Evolutionary conservation across 228 moss, liverwort and hornwort species (phyloP), one percentile per base, ranked within the genome.

Genomic region (Sphagnum fallax): DNA sequence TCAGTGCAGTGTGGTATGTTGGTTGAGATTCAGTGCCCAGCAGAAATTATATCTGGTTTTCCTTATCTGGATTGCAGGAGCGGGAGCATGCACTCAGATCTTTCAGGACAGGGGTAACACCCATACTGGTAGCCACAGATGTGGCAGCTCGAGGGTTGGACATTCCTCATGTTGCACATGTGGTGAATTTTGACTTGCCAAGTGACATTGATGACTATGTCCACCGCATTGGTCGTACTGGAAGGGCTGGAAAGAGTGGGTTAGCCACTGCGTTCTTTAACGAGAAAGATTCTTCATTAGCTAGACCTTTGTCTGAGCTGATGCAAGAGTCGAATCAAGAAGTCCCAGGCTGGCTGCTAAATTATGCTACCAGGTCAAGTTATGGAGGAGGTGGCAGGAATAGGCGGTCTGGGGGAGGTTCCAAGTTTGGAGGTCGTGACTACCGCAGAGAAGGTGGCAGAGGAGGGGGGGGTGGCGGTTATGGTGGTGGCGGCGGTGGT

Each of bases 251-350:
- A 47, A 97, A 97, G 85, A 87, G 82, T 70, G 97, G 97, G 6
- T 74, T 97, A 69, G 97, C 97, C 65, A 97, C 97, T 61, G 97
- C 97, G 0, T 93, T 97, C 59, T 97, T 97, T 76, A 91, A 91
- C 60, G 97, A 97, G 68, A 97, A 97, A 76, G 97, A 97, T 69
- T 82, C 73, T 49, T 86, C 97, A 1, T 62, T 97, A 10, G 88
- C 97, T 0, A 86, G 91, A 47, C 87, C 91, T 4, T 67, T 97
- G 76, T 49, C 91, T 47, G 97, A 97, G 66, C 78, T 97, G 57
- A 97, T 97, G 97, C 70, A 80, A 6, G 97, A 97, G 73, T 93
- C 97, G 4, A 97, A 91, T 80, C 97, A 97, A 83, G 93, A 97
- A 75, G 97, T 97, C 47, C 97, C 97, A 4, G 78, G 84, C 0